Evolutionary conservation across 2,329 filamentous ascomycete genomes (phyloP).

Genomic region (Tolypocladium ophioglossoides): DNA sequence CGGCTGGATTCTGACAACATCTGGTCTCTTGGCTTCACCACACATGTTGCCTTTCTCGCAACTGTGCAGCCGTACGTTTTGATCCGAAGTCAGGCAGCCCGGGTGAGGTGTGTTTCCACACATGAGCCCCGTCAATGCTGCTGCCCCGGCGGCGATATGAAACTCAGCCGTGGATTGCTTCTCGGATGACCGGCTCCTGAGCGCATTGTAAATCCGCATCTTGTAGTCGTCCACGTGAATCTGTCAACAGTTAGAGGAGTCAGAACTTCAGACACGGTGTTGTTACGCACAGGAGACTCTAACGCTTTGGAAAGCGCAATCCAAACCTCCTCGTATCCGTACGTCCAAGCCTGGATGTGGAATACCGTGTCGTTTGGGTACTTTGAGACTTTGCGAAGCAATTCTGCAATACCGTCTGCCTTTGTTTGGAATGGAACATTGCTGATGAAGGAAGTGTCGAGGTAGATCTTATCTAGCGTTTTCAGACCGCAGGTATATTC

Average conservation of each 20-base stretch:
- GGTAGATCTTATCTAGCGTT: slow-evolving; percentile 68
- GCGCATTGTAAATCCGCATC: slow-evolving; percentile 56
- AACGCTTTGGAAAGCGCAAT: slow-evolving; percentile 64
- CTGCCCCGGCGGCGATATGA: slow-evolving; percentile 45
- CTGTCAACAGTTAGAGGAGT: slow-evolving; percentile 21
- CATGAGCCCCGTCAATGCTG: slow-evolving; percentile 60
- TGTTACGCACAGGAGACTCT: slow-evolving; percentile 41
- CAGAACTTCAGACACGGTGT: background rate
- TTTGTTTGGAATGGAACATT: slow-evolving; percentile 46
- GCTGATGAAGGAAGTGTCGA: slow-evolving; percentile 70
- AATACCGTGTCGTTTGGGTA: slow-evolving; percentile 71
- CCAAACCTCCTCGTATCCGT: slow-evolving; percentile 87
- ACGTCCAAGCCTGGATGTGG: slow-evolving; percentile 83
- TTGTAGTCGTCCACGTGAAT: slow-evolving; percentile 83
- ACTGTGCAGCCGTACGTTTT: slow-evolving; percentile 63
- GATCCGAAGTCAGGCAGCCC: slow-evolving; percentile 61
- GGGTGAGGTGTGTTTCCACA: slow-evolving; percentile 60
- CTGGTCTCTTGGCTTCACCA: slow-evolving; percentile 29
- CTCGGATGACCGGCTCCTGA: slow-evolving; percentile 35
- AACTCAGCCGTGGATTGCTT: slow-evolving; percentile 26
- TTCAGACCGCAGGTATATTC: slow-evolving; percentile 61
- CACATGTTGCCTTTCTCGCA: slow-evolving; percentile 68
- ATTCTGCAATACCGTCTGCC: slow-evolving; percentile 63
- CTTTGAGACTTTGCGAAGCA: slow-evolving; percentile 54
- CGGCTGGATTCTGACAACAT: slow-evolving; percentile 66